Conservation (phyloP, 352 stramenopile species). For the Pythium vanterpoolii region DNA sequence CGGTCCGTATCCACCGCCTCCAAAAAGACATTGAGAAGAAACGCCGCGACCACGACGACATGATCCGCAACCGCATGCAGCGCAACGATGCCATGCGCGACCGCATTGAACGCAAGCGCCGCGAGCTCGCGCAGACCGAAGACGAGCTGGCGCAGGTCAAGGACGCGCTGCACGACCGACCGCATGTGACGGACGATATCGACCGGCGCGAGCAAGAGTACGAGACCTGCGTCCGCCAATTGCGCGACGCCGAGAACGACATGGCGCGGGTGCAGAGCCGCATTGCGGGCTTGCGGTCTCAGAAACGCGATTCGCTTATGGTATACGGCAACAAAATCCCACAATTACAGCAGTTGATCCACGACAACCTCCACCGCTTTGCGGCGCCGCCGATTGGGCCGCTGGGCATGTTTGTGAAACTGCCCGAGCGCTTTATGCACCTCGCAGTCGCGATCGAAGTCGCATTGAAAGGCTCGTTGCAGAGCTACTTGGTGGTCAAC, state of each 20-base stretch:
- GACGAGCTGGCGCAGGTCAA: conserved; percentile 42
- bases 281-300: conserved; percentile 40
- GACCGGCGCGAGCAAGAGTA: conserved; percentile 61
- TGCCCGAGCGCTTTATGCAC: conserved; percentile 65
- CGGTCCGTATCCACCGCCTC: conserved; percentile 47
- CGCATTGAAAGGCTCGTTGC: conserved; percentile 63
- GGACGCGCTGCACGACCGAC: conserved; percentile 26
- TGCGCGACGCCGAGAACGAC: conserved; percentile 58
- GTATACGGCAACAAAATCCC: conserved; percentile 70
- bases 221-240: conserved; percentile 48
- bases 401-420: conserved; percentile 66
- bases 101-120: conserved; percentile 45
- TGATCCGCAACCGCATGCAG: conserved; percentile 55
- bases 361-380: conserved; percentile 67
- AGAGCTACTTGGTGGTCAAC: conserved; percentile 78
- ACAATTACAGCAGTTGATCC: conserved; percentile 71
- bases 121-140: conserved; percentile 38
- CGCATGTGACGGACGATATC: conserved; percentile 28
- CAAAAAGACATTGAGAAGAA: conserved; percentile 55
- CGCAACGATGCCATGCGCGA: conserved; percentile 58
- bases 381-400: conserved; percentile 64
- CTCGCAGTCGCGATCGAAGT: conserved; percentile 71
- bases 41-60: conserved; percentile 43
- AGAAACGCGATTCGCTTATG: conserved; percentile 57
- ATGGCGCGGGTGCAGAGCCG: conserved; percentile 39